Conservation (phyloP, 2,329 filamentous ascomycete species). For the Trichophyton mentagrophytes region DNA sequence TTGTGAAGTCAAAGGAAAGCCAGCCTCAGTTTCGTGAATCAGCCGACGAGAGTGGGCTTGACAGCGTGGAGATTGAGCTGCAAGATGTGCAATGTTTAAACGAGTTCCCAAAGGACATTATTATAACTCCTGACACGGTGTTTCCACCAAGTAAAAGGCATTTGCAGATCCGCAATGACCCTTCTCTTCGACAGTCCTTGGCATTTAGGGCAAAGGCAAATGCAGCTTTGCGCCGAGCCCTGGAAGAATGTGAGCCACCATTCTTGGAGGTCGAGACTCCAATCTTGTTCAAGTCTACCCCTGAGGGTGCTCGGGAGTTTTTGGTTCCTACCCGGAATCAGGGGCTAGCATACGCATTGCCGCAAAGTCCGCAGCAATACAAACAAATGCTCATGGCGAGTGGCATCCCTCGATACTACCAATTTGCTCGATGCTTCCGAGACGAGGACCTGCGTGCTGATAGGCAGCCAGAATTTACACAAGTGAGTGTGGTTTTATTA, state of each 20-base stretch:
- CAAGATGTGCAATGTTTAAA: slow-evolving; percentile 56
- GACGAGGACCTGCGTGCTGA: slow-evolving; percentile 90
- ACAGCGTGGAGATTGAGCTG: slow-evolving; percentile 47
- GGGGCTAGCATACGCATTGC: slow-evolving; percentile 75
- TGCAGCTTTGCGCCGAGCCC: slow-evolving; percentile 40
- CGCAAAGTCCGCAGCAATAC: slow-evolving; percentile 95
- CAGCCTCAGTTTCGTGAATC: not conserved
- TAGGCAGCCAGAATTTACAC: slow-evolving; percentile 91
- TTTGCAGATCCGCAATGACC: slow-evolving; percentile 68
- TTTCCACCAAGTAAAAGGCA: slow-evolving; percentile 68
- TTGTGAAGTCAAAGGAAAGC: slow-evolving; percentile 29
- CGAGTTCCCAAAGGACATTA: slow-evolving; percentile 59
- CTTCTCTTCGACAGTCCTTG: slow-evolving; percentile 54
- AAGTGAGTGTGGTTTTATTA: slow-evolving; percentile 40
- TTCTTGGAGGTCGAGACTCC: slow-evolving; percentile 84
- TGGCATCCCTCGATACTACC: slow-evolving; percentile 70
- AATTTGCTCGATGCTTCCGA: slow-evolving; percentile 87
- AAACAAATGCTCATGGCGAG: slow-evolving; percentile 96
- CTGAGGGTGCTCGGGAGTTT: slow-evolving; percentile 90
- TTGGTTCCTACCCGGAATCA: slow-evolving; percentile 70
- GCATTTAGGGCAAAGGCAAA: slow-evolving; percentile 53
- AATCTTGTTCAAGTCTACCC: slow-evolving; percentile 90
- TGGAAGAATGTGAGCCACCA: slow-evolving; percentile 39
- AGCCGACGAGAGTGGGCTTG: slow-evolving; percentile 15
- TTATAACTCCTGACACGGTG: slow-evolving; percentile 59